Evolutionary conservation across 2,329 filamentous ascomycete genomes (phyloP).

Genomic region (Sporothrix variecibatus): DNA sequence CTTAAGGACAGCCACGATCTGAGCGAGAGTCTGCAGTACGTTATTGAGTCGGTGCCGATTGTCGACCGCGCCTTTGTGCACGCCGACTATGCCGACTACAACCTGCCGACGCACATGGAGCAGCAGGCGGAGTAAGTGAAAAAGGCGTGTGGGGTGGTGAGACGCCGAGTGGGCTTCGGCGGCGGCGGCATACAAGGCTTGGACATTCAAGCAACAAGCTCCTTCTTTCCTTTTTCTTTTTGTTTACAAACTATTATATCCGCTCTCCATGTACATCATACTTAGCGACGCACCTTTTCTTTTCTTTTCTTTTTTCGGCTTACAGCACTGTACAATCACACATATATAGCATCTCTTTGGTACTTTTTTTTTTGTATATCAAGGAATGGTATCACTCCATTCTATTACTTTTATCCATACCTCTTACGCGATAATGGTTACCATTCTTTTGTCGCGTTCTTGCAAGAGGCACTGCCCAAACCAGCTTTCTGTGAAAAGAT

Average conservation of each 20-base stretch:
- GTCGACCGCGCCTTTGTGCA: slow-evolving; percentile 74
- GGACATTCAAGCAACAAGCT: not conserved
- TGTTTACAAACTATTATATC: not conserved
- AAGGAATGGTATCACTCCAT: not conserved
- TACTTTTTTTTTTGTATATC: not conserved
- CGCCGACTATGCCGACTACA: slow-evolving; percentile 64
- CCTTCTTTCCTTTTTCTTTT: not conserved
- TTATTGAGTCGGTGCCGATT: slow-evolving; percentile 79
- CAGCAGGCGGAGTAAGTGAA: slow-evolving; percentile 39
- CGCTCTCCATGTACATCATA: not conserved
- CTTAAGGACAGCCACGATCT: slow-evolving; percentile 81
- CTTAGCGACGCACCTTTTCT: not conserved
- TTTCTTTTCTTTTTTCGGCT: too few species aligned
- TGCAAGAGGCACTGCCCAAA: not conserved
- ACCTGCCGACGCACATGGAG: slow-evolving; percentile 61
- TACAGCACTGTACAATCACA: not conserved
- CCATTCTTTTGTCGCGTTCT: not conserved
- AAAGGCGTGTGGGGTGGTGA: not conserved
- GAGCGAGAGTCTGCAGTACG: slow-evolving; percentile 76
- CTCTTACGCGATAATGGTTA: not conserved
- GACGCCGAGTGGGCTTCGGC: not conserved
- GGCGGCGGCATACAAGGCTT: not conserved
- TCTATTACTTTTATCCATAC: not conserved
- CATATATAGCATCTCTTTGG: not conserved
- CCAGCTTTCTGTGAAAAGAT: too few species aligned